These are phyloP conservation scores for Aspergillus versicolor DNA, from an alignment of 2,329 filamentous ascomycete species.

Conservation along the genomic window DNA sequence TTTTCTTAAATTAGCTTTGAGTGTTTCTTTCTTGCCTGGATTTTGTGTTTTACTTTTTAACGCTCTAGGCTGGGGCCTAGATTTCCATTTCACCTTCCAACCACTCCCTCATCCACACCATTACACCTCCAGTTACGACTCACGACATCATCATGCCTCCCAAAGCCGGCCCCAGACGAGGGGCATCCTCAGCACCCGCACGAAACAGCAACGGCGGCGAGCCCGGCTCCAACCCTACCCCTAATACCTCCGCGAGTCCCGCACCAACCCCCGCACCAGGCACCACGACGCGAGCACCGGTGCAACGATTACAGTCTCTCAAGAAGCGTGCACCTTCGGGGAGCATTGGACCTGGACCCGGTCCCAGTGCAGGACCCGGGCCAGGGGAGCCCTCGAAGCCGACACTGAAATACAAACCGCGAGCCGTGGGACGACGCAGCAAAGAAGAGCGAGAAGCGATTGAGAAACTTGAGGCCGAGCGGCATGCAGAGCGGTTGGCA, in stretches of 20 bases:
- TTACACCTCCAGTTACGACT: background rate
- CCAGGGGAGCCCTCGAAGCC: constrained; percentile 36
- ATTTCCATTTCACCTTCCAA: background rate
- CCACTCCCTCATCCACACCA: background rate
- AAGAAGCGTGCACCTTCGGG: constrained; percentile 39
- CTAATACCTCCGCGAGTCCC: constrained; percentile 17
- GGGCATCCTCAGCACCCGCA: constrained; percentile 17
- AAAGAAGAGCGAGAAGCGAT: constrained; percentile 48
- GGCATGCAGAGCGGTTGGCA: constrained; percentile 37
- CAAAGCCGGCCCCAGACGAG: constrained; percentile 31
- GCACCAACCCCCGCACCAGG: constrained; percentile 11
- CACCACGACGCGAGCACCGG: constrained; percentile 29
- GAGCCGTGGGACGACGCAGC: constrained; percentile 41
- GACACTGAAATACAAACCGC: constrained; percentile 45
- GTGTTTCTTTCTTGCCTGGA: background rate
- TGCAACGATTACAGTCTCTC: constrained; percentile 45
- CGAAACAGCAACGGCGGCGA: constrained; percentile 17
- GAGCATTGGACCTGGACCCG: constrained; percentile 29
- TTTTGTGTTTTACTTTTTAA: background rate
- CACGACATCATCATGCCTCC: constrained; percentile 31
- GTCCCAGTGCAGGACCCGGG: constrained; percentile 9
- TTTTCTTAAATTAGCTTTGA: background rate
- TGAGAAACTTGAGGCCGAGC: constrained; percentile 43
- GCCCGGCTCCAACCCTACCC: constrained; percentile 2
- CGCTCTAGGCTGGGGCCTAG: background rate